Base-by-base conservation (phyloP, 805 yeast genomes). In the Scheffersomyces coipomensis region DNA sequence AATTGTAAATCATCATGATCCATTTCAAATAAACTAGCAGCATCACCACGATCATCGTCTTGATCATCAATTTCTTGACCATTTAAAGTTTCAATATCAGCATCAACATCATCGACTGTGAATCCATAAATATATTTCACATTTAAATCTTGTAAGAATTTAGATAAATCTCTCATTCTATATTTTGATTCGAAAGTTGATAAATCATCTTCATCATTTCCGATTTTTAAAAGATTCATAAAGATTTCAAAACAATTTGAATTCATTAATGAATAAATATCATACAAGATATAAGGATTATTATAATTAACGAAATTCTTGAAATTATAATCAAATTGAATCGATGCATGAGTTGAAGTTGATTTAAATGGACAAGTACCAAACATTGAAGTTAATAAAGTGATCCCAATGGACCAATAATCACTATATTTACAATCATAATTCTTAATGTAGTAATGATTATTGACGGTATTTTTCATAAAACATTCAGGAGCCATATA, bases 401-500 rank as follows among this genome's bases (percentile, higher is more conserved):
- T 75, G 37, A 77, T 63, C 2, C 79, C 83, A 42, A 74, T 55
- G 2, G 80, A 75, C 81, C 81, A 77, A 47, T 64, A 62, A 58
- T 78, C 83, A n/a, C 78, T 71, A 33, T 55, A 60, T 40, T 58
- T 62, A 23, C 78, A 60, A 49, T 74, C 75, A 33, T 40, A 38
- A 18, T 23, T 35, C n/a, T 44, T 34, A 13, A 40, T 22, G 11
- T 44, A 37, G 45, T 72, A 68, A 29, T 48, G 40, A 17, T 37
- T 38, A 12, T 35, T 32, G 4, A 30, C 33, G 15, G 45, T 35
- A 23, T 45, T 39, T 26, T 43, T 51, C 37, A 35, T 52, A 38
- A 64, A 60, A 29, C 68, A 63, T 51, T 78, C 83, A 1, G 82
- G 83, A 0, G 83, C 76, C 79, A 77, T 75, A 51, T 76, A 78